Conservation (phyloP, 169 alveolate species). For the Plasmodium vinckei region DNA sequence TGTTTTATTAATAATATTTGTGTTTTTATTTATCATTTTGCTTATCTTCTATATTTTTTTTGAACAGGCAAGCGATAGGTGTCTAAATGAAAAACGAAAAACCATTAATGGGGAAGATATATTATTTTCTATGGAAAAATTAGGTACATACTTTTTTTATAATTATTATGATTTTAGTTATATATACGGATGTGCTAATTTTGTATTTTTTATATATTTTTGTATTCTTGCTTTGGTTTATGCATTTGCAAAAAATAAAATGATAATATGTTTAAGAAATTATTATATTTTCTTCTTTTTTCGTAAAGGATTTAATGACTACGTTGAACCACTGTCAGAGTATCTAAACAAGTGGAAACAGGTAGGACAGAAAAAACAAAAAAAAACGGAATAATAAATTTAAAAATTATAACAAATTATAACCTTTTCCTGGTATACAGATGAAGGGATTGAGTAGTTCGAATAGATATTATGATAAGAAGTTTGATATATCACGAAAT, state of each 20-base stretch:
- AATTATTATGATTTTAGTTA: no score
- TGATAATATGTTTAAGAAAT: no score
- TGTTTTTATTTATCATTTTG: neutral
- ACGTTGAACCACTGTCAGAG: slow-evolving; percentile 85
- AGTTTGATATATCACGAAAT: slow-evolving; percentile 2
- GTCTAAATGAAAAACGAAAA: slow-evolving; percentile 93
- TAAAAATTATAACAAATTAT: neutral
- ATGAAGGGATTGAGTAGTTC: slow-evolving; percentile 52
- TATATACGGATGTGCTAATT: neutral
- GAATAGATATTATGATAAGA: slow-evolving; percentile 31
- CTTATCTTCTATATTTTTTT: slow-evolving; percentile 4
- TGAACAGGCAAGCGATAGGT: slow-evolving; percentile 93
- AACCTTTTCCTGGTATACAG: slow-evolving; percentile 1
- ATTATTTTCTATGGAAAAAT: slow-evolving; percentile 90
- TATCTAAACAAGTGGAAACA: slow-evolving; percentile 90
- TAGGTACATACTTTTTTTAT: slow-evolving; percentile 80
- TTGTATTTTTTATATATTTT: neutral
- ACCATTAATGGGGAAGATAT: slow-evolving; percentile 96
- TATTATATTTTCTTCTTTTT: neutral
- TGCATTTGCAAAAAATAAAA: neutral
- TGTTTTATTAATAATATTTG: neutral
- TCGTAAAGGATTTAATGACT: slow-evolving; percentile 81
- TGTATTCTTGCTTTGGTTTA: neutral
- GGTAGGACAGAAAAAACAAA: slow-evolving; percentile 53
- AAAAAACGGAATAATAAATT: neutral